A percentile compares a stretch with the other conserved stretches of the same genome.
phyloP scores from a whole-genome alignment of 2,329 filamentous ascomycete species.

The Corynespora cassiicola region DNA sequence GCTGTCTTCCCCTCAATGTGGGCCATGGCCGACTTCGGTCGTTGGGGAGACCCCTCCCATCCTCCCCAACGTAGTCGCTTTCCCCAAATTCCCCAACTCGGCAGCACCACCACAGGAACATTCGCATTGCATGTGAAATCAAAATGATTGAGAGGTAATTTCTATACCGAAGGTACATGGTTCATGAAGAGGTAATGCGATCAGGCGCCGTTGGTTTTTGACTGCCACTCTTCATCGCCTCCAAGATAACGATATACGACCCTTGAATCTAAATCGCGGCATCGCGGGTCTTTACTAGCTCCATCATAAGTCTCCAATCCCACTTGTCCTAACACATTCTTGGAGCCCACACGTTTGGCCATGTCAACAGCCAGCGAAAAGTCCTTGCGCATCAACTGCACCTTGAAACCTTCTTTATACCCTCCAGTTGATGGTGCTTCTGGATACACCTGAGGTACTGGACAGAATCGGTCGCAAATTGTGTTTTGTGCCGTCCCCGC shows the following conservation, averaged over 20 bases:
- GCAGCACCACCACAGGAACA: not conserved
- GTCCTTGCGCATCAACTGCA: slow-evolving; percentile 67
- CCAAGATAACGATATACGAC: slow-evolving; percentile 65
- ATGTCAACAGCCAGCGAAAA: slow-evolving; percentile 62
- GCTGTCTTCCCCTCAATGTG: slow-evolving; percentile 17
- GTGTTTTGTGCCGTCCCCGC: slow-evolving; percentile 60
- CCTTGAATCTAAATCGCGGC: slow-evolving; percentile 62
- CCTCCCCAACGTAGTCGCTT: no score
- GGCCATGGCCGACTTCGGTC: slow-evolving; percentile 26
- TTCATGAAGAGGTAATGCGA: not conserved
- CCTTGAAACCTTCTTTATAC: slow-evolving; percentile 63
- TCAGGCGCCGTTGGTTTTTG: slow-evolving; percentile 19
- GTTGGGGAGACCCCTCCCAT: slow-evolving; percentile 15
- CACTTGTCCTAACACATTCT: slow-evolving; percentile 56
- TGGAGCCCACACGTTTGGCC: slow-evolving; percentile 59
- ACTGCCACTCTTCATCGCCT: slow-evolving; percentile 59
- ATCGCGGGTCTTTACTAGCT: slow-evolving; percentile 58
- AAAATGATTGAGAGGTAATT: not conserved
- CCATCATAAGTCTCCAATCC: slow-evolving; percentile 60
- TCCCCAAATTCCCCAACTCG: slow-evolving; percentile 28
- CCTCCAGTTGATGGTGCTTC: slow-evolving; percentile 57
- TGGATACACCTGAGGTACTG: slow-evolving; percentile 57
- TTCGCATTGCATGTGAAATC: not conserved
- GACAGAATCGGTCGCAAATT: slow-evolving; percentile 59
- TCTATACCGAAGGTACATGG: not conserved